Evolutionary conservation across 2,329 filamentous ascomycete genomes (phyloP).

Genomic region (Botrytis aclada): DNA sequence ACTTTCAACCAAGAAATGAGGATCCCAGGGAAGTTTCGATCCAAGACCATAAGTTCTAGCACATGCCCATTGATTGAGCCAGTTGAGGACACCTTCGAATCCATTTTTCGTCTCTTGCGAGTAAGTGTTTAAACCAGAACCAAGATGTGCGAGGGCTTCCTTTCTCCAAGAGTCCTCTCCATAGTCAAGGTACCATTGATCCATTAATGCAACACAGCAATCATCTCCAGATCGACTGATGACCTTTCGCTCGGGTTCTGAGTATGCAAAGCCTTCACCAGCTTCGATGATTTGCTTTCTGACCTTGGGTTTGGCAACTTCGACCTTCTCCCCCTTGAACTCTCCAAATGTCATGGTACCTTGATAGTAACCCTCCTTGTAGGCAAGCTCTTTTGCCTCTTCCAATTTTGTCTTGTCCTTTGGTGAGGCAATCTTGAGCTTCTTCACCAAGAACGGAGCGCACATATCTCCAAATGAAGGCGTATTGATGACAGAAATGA

Average conservation of each 20-base stretch:
- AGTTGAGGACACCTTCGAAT: slow-evolving; percentile 82
- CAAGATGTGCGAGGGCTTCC: slow-evolving; percentile 68
- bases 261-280: slow-evolving; percentile 83
- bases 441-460: slow-evolving; percentile 79
- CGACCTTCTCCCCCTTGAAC: slow-evolving; percentile 82
- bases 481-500: slow-evolving; percentile 84
- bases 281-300: slow-evolving; percentile 72
- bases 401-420: slow-evolving; percentile 90
- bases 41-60: slow-evolving; percentile 88
- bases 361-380: slow-evolving; percentile 97
- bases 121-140: slow-evolving; percentile 75
- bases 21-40: slow-evolving; percentile 92
- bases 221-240: slow-evolving; percentile 87
- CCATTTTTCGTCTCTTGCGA: slow-evolving; percentile 71
- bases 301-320: slow-evolving; percentile 82
- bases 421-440: slow-evolving; percentile 93
- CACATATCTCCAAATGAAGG: slow-evolving; percentile 83
- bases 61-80: slow-evolving; percentile 96
- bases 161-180: slow-evolving; percentile 86
- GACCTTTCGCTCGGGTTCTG: slow-evolving; percentile 87
- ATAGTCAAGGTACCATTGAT: slow-evolving; percentile 98
- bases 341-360: slow-evolving; percentile 85
- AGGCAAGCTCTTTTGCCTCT: slow-evolving; percentile 92
- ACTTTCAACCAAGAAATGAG: slow-evolving; percentile 85
- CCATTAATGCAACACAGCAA: slow-evolving; percentile 87